phyloP scores from a whole-genome alignment of 2,329 filamentous ascomycete species.

The Penicillium brasilianum region DNA sequence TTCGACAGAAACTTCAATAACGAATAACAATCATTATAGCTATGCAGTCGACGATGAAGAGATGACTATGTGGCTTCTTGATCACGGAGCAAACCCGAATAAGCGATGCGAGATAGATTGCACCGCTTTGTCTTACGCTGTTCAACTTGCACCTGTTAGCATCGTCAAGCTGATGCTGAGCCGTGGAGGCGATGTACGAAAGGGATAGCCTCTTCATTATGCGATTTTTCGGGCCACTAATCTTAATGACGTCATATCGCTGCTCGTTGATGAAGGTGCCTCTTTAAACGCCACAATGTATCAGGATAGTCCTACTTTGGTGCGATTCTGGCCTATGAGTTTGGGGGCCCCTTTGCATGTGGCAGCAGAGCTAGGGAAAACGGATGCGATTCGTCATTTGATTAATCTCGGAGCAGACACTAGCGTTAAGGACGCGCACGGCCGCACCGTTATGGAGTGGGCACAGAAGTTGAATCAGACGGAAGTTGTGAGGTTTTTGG shows the following conservation, averaged over 20 bases:
- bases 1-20: neutral
- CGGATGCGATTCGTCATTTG: constrained; percentile 12
- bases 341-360: constrained; percentile 14
- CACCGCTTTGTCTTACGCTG: constrained; percentile 30
- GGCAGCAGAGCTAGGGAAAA: constrained; percentile 13
- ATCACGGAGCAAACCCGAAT: constrained; percentile 34
- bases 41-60: constrained; percentile 25
- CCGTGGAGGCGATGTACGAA: constrained; percentile 23
- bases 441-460: constrained; percentile 7
- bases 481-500: constrained; percentile 3
- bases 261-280: constrained; percentile 27
- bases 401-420: constrained; percentile 9
- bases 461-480: constrained; percentile 8
- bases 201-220: constrained; percentile 32
- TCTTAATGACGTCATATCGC: constrained; percentile 18
- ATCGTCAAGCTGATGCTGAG: constrained; percentile 27
- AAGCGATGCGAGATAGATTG: constrained; percentile 26
- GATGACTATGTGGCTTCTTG: constrained; percentile 31
- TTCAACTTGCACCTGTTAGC: constrained; percentile 19
- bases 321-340: constrained; percentile 14
- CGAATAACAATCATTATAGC: constrained; percentile 14
- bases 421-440: constrained; percentile 10
- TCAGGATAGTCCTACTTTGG: constrained; percentile 21
- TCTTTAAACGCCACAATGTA: constrained; percentile 28
- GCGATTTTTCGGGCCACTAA: constrained; percentile 20